Evolutionary conservation across 345 rosid genomes (phyloP).

Genomic region (Gossypium australe): DNA sequence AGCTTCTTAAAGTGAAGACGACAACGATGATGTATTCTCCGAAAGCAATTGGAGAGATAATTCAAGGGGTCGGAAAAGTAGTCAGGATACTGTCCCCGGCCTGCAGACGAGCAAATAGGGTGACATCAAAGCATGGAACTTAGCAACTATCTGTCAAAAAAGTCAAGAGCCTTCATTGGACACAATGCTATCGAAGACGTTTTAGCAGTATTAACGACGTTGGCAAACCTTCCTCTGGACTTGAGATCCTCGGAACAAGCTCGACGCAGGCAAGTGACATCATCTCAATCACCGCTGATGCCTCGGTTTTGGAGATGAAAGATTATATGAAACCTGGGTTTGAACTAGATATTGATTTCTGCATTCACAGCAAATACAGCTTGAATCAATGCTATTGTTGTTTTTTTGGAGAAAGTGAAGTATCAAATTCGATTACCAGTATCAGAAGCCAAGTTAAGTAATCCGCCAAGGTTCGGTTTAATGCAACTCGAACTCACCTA

Average conservation of each 20-base stretch:
- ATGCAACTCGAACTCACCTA: background rate
- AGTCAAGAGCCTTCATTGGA: background rate
- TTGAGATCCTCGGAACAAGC: slow-evolving; percentile 14
- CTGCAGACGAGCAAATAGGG: slow-evolving; percentile 15
- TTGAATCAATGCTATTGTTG: background rate
- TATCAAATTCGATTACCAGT: background rate
- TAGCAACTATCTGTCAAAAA: background rate
- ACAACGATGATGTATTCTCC: slow-evolving; percentile 68
- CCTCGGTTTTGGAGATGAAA: slow-evolving; percentile 77
- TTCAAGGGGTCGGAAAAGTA: slow-evolving; percentile 30
- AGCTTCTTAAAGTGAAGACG: slow-evolving; percentile 31
- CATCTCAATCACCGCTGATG: slow-evolving; percentile 84
- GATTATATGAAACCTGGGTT: slow-evolving; percentile 53
- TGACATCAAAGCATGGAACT: slow-evolving; percentile 1
- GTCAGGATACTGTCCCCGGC: background rate
- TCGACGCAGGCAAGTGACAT: slow-evolving; percentile 46
- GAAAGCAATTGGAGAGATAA: slow-evolving; percentile 61
- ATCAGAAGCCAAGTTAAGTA: background rate
- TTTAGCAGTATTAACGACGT: background rate
- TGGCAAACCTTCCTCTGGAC: slow-evolving; percentile 19
- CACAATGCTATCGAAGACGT: background rate
- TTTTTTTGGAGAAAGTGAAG: background rate
- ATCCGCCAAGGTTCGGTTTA: background rate
- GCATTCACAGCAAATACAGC: background rate
- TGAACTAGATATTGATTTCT: slow-evolving; percentile 14